Percentiles rank a stretch among this genome's conserved stretches.
Evolutionary conservation across 306 rosid genomes (phyloP).

Genomic region (Prunus mume): DNA sequence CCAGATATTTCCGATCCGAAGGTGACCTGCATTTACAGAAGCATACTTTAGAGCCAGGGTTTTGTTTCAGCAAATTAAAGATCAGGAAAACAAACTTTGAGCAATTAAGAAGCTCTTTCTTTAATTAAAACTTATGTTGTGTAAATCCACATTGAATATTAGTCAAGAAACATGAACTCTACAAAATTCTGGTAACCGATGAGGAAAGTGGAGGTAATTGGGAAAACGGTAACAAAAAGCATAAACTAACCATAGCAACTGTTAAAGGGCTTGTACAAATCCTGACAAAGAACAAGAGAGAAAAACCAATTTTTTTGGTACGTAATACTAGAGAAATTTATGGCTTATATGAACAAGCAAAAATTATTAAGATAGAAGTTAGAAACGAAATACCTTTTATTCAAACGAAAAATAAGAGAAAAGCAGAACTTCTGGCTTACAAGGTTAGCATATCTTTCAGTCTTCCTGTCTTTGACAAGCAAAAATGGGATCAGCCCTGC

Average conservation of each 20-base stretch:
- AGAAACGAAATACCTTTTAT: neutral
- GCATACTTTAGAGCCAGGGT: neutral
- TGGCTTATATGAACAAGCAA: neutral
- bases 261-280: neutral
- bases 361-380: neutral
- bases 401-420: neutral
- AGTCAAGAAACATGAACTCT: neutral
- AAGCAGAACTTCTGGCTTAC: neutral
- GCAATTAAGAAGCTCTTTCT: neutral
- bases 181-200: neutral
- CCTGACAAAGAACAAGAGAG: neutral
- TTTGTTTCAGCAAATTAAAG: constrained; percentile 1
- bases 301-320: neutral
- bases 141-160: neutral
- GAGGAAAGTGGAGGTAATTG: neutral
- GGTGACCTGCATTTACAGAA: neutral
- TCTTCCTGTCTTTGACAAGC: neutral
- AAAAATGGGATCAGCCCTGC: neutral
- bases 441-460: neutral
- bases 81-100: neutral
- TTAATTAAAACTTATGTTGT: neutral
- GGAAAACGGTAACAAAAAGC: neutral
- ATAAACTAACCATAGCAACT: constrained; percentile 7
- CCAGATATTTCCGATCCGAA: neutral
- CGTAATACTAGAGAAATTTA: neutral